Conservation (phyloP, 1,139 yeast genomes). For the Candida labiduridarum region DNA sequence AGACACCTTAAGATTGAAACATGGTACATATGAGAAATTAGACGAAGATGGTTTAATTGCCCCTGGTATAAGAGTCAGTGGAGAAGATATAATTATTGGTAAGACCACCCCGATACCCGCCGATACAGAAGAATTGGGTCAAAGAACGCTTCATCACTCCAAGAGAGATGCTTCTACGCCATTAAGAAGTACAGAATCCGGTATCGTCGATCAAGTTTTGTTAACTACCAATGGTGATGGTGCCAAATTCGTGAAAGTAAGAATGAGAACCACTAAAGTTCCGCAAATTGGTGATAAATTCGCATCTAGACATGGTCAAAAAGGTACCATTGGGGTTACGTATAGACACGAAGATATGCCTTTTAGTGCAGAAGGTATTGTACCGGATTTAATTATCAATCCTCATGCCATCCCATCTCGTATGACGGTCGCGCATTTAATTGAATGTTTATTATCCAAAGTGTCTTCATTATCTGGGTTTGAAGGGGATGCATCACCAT, state of each 20-base stretch:
- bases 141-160: constrained; percentile 96
- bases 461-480: constrained; percentile 93
- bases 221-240: constrained; percentile 98
- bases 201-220: constrained; percentile 97
- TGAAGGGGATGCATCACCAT: constrained; percentile 99
- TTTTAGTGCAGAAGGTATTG: constrained; percentile 92
- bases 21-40: constrained; percentile 95
- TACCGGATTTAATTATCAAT: constrained; percentile 94
- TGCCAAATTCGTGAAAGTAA: constrained; percentile 91
- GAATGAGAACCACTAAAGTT: constrained; percentile 97
- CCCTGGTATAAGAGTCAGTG: constrained; percentile 98
- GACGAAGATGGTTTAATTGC: constrained; percentile 98
- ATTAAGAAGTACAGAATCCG: constrained; percentile 92
- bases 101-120: constrained; percentile 98
- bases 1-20: constrained; percentile 91
- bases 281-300: constrained; percentile 99
- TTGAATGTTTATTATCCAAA: constrained; percentile 94
- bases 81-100: constrained; percentile 98
- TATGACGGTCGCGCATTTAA: constrained; percentile 99
- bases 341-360: constrained; percentile 99
- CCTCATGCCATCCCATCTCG: constrained; percentile 99
- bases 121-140: constrained; percentile 97
- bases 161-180: constrained; percentile 99
- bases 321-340: constrained; percentile 99
- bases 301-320: constrained; percentile 99